Base-by-base conservation (phyloP, 331 rosid species). In the Quercus tomentella region DNA sequence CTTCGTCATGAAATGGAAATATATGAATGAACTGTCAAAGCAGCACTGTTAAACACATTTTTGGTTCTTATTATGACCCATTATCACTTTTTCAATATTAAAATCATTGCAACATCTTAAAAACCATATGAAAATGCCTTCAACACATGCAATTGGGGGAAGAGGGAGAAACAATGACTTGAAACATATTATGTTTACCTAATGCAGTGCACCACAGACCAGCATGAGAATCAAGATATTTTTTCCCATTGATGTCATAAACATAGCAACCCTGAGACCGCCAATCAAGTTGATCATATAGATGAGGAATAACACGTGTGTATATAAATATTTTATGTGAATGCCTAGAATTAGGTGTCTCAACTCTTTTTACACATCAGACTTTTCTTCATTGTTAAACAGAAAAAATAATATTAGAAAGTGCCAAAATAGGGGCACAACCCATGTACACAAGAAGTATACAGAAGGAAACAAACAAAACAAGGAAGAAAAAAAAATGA, bases 191-290 rank as follows among this genome's bases (percentile, higher is more conserved):
- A 28, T 5, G 5, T 12, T 37, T 45, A 89, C 90, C 92, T 82
- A 95, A 82, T 72, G 97, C 82, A 26, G 97, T 95, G 91, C 91
- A 92, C 98, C 99, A 95, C 56, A 93, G 88, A 82, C 98, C 94
- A 73, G 99, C 98, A 71, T 93, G 97, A 58, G 99, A 9, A 69
- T 96, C 99, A 33, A 96, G 96, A 88, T 96, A 96, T 80, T 90
- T 96, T 83, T 84, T 90, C 83, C 98, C 98, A 55, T 91, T 79
- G 52, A 67, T 70, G 89, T 96, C 97, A 85, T 89, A 93, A 79
- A 93, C 93, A 80, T 96, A 93, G 88, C 94, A 79, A 84, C 98
- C 99, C 99, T 95, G 92, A 81, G 58, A 80, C 80, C 84, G 80
- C 80, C 63, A 37, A 68, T 61, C 41, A 72, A 49, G 67, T 43